These are phyloP conservation scores for Lignosus rhinocerotis DNA, from an alignment of 1,284 basidiomycete genomes.

Conservation along the genomic window DNA sequence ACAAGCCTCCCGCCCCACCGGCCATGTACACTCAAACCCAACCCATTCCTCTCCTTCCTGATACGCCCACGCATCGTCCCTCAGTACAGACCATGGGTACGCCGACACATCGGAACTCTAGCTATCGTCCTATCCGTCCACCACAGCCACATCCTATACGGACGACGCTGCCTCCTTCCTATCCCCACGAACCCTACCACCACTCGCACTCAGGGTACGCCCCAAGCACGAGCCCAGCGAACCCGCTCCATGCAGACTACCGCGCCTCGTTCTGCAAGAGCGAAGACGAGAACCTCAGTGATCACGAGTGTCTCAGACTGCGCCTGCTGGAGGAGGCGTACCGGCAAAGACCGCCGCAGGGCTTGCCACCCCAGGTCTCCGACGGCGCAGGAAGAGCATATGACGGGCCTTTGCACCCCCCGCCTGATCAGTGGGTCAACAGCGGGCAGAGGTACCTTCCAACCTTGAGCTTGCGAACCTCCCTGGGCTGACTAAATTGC, in stretches of 20 bases:
- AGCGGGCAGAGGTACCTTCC: constrained; percentile 8
- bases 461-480: not conserved
- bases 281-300: constrained; percentile 10
- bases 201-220: constrained; percentile 6
- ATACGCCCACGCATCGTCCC: not conserved
- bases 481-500: not conserved
- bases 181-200: not conserved
- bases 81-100: not conserved
- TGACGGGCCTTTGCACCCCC: constrained; percentile 8
- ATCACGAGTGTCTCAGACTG: constrained; percentile 20
- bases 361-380: not conserved
- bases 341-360: constrained; percentile 2
- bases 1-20: constrained; percentile 3
- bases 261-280: constrained; percentile 13
- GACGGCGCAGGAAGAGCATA: constrained; percentile 1
- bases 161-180: constrained; percentile 2
- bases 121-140: constrained; percentile 3
- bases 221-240: not conserved
- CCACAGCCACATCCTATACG: constrained; percentile 11
- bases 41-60: not conserved
- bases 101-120: not conserved
- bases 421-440: constrained; percentile 14
- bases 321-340: constrained; percentile 20
- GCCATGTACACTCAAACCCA: constrained; percentile 9
- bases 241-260: constrained; percentile 6